Evolutionary conservation across 331 rosid genomes (phyloP), one percentile per base, ranked within the genome.

Genomic region (Cucumis variabilis): DNA sequence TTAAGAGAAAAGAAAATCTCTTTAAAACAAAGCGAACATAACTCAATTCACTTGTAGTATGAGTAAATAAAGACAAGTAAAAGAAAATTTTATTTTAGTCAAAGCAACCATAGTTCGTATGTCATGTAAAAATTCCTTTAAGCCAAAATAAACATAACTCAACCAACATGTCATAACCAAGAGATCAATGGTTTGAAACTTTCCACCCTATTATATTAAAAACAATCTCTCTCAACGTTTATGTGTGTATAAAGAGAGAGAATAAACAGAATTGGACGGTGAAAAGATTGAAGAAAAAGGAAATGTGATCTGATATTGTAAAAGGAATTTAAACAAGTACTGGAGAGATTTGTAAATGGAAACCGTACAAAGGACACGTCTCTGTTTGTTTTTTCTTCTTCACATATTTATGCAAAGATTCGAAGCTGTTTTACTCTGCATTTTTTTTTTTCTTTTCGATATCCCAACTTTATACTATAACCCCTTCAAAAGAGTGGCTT

Each of bases 311-410:
- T 82, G 51, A 82, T 44, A 44, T 83, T n/a, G 62, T 82, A 86
- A 66, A 30, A 24, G 67, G 76, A 58, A 30, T 85, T 80, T 71
- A 3, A 44, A 58, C 21, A 11, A 25, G 86, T 37, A 37, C 86
- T 23, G 25, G 9, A 82, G 70, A 28, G 25, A 15, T 19, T 19
- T 66, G 27, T 66, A 58, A 19, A 60, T 62, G 73, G 73, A 82
- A 82, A 60, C 72, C 86, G 86, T 82, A 60, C 86, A 82, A 82
- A 82, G 73, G 86, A 82, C 86, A 33, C 71, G 86, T 82, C 72
- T 77, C 21, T 82, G 68, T 63, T 10, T 60, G 15, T 80, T 46
- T 63, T 19, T 55, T 51, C 33, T 27, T 58, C 17, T 81, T 20
- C 19, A 20, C 33, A 62, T 28, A 51, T 82, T 24, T 82, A 82